Conservation (phyloP, 352 stramenopile genomes). For the Phytophthora pini region DNA sequence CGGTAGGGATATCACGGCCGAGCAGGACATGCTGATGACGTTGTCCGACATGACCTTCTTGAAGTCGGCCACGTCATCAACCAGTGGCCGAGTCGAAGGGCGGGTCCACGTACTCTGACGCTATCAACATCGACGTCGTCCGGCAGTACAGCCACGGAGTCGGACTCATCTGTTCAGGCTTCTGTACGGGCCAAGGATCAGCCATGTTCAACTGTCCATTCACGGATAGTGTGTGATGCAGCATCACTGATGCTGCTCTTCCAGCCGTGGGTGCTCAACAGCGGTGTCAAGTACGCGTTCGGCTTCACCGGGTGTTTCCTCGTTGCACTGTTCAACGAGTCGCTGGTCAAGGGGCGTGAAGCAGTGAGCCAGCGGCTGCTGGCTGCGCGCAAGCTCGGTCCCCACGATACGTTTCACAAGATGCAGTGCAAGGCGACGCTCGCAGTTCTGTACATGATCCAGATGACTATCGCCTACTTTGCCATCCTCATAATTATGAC, state of each 20-base stretch:
- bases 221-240: constrained; percentile 69
- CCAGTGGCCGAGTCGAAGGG: no score
- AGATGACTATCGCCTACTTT: constrained; percentile 87
- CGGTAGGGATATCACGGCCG: no score
- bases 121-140: constrained; percentile 45
- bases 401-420: constrained; percentile 61
- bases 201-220: constrained; percentile 84
- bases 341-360: constrained; percentile 63
- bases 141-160: constrained; percentile 29
- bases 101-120: constrained; percentile 57
- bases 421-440: constrained; percentile 68
- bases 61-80: no score
- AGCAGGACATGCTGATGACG: no score
- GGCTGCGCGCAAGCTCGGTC: constrained; percentile 37
- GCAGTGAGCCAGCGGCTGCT: constrained; percentile 55
- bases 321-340: constrained; percentile 73
- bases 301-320: constrained; percentile 74
- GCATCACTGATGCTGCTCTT: constrained; percentile 53
- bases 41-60: no score
- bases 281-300: constrained; percentile 72
- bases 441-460: constrained; percentile 74
- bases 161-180: constrained; percentile 34
- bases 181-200: constrained; percentile 71
- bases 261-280: constrained; percentile 81
- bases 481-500: constrained; percentile 88